Evolutionary conservation across 2,329 filamentous ascomycete genomes (phyloP).

Genomic region (Thelonectria olida): DNA sequence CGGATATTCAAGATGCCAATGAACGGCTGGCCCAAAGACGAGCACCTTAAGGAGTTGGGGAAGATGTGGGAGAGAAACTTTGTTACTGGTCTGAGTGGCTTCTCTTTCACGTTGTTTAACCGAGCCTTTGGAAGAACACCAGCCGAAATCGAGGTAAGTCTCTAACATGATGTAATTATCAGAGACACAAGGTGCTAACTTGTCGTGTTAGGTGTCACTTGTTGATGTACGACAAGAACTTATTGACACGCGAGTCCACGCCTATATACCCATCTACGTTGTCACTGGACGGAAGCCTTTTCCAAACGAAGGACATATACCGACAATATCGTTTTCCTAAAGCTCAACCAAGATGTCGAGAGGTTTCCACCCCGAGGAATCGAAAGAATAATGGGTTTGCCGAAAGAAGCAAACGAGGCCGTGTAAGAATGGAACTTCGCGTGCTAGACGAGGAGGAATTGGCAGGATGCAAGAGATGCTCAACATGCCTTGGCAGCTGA

Average conservation of each 20-base stretch:
- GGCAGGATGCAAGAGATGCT: conserved; percentile 10
- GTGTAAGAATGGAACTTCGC: background rate
- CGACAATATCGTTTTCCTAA: conserved; percentile 23
- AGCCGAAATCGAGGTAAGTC: conserved; percentile 59
- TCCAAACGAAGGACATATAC: conserved; percentile 40
- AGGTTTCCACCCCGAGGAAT: background rate
- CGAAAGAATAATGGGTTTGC: background rate
- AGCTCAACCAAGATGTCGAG: background rate
- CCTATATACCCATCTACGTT: conserved; percentile 59
- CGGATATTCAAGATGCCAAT: conserved; percentile 62
- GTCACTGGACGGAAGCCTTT: conserved; percentile 62
- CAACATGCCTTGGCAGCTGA: conserved; percentile 14
- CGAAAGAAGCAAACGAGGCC: background rate
- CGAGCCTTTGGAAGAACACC: conserved; percentile 51
- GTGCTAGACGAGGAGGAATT: background rate
- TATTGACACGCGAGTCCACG: conserved; percentile 56
- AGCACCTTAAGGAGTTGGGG: conserved; percentile 53
- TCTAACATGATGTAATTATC: no score
- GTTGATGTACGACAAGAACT: conserved; percentile 60
- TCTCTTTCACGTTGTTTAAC: conserved; percentile 53
- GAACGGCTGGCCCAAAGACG: conserved; percentile 62
- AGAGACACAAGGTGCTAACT: conserved; percentile 19
- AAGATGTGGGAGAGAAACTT: conserved; percentile 57
- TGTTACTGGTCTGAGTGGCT: conserved; percentile 54
- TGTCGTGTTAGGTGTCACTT: conserved; percentile 52